Percentiles rank a stretch among this genome's conserved stretches.
Evolutionary conservation across 2,329 filamentous ascomycete genomes (phyloP).

Genomic region (Fusarium albosuccineum): DNA sequence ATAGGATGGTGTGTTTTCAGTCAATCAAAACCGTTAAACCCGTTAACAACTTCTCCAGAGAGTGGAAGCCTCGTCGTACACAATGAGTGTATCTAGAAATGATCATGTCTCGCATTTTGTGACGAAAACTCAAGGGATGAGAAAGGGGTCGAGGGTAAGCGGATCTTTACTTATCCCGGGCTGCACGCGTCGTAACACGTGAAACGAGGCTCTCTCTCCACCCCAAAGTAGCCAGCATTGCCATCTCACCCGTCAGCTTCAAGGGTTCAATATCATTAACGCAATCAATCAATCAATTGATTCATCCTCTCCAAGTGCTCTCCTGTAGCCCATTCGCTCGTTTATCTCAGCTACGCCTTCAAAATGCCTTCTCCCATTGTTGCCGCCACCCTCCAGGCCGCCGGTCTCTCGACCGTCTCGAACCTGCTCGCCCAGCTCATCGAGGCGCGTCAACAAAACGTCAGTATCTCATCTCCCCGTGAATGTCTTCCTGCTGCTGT

Average conservation of each 20-base stretch:
- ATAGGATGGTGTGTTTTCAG: too few relatives aligned
- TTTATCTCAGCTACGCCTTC: background rate
- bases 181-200: conserved; percentile 12
- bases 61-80: too few relatives aligned
- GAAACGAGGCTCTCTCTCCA: conserved; percentile 1
- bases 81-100: background rate
- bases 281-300: background rate
- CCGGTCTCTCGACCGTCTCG: conserved; percentile 63
- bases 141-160: conserved; percentile 9
- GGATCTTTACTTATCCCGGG: conserved; percentile 25
- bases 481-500: background rate
- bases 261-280: background rate
- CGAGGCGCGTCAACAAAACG: conserved; percentile 61
- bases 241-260: conserved; percentile 2
- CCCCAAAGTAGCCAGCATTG: background rate
- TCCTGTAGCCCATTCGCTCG: background rate
- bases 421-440: conserved; percentile 69
- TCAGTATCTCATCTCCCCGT: conserved; percentile 39
- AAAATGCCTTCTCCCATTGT: conserved; percentile 64
- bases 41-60: too few relatives aligned
- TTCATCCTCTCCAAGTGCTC: background rate
- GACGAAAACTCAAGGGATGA: conserved; percentile 1
- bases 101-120: conserved; percentile 1
- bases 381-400: conserved; percentile 66
- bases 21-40: too few relatives aligned